Conservation (phyloP, 2,329 filamentous ascomycete genomes). For the Microthyrium microscopicum region DNA sequence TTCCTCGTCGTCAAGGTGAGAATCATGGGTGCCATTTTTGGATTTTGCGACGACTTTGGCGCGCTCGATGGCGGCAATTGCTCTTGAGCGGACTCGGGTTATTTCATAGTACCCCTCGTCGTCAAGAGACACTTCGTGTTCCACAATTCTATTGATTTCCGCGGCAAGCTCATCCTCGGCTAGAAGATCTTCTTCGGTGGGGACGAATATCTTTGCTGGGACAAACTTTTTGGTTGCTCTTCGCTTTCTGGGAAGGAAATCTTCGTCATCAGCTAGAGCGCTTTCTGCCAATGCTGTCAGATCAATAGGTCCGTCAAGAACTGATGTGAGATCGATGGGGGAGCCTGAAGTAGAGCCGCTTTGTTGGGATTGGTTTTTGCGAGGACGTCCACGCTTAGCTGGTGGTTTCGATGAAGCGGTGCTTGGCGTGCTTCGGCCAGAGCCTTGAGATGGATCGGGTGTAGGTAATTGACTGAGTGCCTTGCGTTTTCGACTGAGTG, state of each 20-base stretch:
- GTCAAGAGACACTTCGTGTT: conserved; percentile 6
- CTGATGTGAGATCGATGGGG: too few relatives aligned
- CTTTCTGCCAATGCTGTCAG: conserved; percentile 5
- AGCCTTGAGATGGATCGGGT: too few relatives aligned
- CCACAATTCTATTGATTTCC: conserved; percentile 23
- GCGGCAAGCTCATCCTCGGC: conserved; percentile 29
- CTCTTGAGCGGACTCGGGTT: neutral
- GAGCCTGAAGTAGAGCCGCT: too few relatives aligned
- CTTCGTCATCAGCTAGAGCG: neutral
- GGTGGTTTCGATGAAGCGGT: too few relatives aligned
- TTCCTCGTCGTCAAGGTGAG: neutral
- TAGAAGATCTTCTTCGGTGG: conserved; percentile 26
- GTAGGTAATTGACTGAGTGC: too few relatives aligned
- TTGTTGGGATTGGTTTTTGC: too few relatives aligned
- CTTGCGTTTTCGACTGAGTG: too few relatives aligned
- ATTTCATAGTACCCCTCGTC: neutral
- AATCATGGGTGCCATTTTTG: conserved; percentile 5
- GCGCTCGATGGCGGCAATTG: conserved; percentile 9
- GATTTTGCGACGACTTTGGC: conserved; percentile 16
- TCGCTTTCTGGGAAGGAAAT: conserved; percentile 1
- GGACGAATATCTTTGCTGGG: conserved; percentile 1
- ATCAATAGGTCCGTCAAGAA: conserved; percentile 7
- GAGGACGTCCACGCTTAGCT: too few relatives aligned
- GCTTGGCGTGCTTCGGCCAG: too few relatives aligned
- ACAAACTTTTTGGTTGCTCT: conserved; percentile 4